Evolutionary conservation across 1,284 basidiomycete species (phyloP).

Genomic region (Grifola frondosa): DNA sequence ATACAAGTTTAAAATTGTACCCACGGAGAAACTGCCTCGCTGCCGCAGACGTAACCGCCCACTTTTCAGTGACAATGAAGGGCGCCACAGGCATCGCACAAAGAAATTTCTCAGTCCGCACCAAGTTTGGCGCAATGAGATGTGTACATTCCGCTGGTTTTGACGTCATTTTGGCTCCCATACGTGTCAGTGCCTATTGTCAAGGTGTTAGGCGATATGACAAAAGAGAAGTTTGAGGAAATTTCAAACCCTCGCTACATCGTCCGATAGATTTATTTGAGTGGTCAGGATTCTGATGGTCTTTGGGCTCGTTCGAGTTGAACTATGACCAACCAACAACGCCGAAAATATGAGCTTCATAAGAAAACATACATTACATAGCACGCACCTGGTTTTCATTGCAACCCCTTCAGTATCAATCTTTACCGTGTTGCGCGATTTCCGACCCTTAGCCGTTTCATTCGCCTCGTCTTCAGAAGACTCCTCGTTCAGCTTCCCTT

Average conservation of each 20-base stretch:
- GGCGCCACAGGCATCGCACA: conserved; percentile 65
- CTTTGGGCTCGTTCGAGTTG: conserved; percentile 6
- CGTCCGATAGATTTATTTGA: conserved; percentile 51
- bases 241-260: conserved; percentile 55
- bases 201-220: too few relatives aligned
- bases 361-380: not conserved
- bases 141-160: conserved; percentile 73
- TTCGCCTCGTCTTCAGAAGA: not conserved
- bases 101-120: conserved; percentile 83
- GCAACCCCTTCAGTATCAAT: too few relatives aligned
- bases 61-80: conserved; percentile 60
- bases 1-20: conserved; percentile 28
- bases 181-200: conserved; percentile 55
- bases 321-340: too few relatives aligned
- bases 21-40: conserved; percentile 61
- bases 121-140: conserved; percentile 63
- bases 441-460: too few relatives aligned
- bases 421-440: too few relatives aligned
- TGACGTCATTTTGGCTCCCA: conserved; percentile 64
- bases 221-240: too few relatives aligned
- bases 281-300: conserved; percentile 59
- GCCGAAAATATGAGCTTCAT: too few relatives aligned
- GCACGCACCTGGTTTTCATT: not conserved
- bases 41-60: conserved; percentile 62
- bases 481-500: conserved; percentile 22